These are phyloP conservation scores for Vigna unguiculata DNA, from an alignment of 306 rosid genomes.

Conservation along the genomic window DNA sequence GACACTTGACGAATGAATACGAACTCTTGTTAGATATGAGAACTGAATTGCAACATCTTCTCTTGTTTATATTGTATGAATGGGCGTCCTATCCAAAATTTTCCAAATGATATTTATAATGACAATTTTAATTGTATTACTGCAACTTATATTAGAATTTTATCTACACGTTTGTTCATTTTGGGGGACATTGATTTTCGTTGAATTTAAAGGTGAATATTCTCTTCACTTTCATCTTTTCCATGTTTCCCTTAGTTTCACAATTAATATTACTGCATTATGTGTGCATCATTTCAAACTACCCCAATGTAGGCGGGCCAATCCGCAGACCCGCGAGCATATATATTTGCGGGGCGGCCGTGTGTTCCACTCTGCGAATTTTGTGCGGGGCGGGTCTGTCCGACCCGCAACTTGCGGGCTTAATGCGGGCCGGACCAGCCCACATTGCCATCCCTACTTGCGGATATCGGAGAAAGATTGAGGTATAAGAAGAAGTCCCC, in stretches of 20 bases:
- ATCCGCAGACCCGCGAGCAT: no score
- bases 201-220: slow-evolving; percentile 32
- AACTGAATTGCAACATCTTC: slow-evolving; percentile 28
- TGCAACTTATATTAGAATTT: background rate
- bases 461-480: no score
- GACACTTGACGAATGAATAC: slow-evolving; percentile 19
- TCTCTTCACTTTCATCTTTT: background rate
- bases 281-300: no score
- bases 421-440: no score
- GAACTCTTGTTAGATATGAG: background rate
- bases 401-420: no score
- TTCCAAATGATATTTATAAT: background rate
- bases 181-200: slow-evolving; percentile 15
- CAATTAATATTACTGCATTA: background rate
- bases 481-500: no score
- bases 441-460: no score
- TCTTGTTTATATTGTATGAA: slow-evolving; percentile 5
- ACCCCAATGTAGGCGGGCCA: no score
- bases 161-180: slow-evolving; percentile 2
- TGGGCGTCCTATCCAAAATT: background rate
- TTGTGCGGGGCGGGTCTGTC: no score
- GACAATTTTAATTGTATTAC: background rate
- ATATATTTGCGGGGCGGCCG: no score
- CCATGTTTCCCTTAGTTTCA: slow-evolving; percentile 4
- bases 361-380: no score